Evolutionary conservation across 208 protist species (phyloP).

Genomic region (Herpetomonas samuelpessoai): DNA sequence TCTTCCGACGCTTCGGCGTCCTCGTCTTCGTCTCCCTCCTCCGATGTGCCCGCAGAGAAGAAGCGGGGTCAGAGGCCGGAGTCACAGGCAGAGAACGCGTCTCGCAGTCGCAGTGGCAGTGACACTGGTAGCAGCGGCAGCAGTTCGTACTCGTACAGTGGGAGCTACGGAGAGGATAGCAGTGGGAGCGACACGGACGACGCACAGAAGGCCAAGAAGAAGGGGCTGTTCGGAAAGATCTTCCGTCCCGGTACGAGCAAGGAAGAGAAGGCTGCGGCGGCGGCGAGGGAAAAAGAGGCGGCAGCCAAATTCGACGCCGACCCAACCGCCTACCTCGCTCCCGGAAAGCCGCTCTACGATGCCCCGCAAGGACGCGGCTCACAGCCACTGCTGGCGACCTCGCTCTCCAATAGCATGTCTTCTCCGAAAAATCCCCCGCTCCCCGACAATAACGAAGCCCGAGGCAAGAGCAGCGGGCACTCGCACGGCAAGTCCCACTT

Average conservation of each 20-base stretch:
- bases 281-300: neutral
- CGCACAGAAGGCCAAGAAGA: constrained; percentile 5
- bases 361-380: neutral
- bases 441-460: neutral
- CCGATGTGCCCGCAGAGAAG: too few species aligned
- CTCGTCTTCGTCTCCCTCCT: too few species aligned
- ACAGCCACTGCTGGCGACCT: neutral
- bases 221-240: constrained; percentile 4
- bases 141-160: too few species aligned
- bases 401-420: neutral
- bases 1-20: too few species aligned
- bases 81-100: too few species aligned
- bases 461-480: too few species aligned
- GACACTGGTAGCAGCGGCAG: too few species aligned
- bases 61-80: too few species aligned
- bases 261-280: neutral
- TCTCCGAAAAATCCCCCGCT: neutral
- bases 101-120: too few species aligned
- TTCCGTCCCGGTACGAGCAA: neutral
- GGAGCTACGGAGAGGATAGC: too few species aligned
- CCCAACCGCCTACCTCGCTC: neutral
- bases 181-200: too few species aligned
- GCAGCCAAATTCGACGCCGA: neutral
- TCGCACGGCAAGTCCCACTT: too few species aligned
- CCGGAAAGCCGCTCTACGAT: constrained; percentile 2